phyloP scores from a whole-genome alignment of 2,329 filamentous ascomycete species.

The Dothiorella sarmentorum region DNA sequence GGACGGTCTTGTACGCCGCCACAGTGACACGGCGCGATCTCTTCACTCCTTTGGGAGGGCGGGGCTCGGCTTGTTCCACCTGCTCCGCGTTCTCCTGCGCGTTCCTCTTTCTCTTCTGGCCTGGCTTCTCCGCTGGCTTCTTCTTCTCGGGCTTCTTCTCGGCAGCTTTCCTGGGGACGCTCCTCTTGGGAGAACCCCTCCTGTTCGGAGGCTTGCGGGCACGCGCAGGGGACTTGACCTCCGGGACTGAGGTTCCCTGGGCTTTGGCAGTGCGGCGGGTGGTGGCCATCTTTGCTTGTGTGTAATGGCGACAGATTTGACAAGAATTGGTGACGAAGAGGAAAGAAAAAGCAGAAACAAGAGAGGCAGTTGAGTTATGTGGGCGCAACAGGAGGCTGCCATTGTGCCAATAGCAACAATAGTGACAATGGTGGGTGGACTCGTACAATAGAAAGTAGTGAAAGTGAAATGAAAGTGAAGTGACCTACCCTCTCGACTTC shows the following conservation, averaged over 20 bases:
- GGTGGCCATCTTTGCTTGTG: not conserved
- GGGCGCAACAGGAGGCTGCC: not conserved
- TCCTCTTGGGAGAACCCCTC: not conserved
- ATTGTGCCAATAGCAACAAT: not conserved
- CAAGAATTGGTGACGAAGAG: not conserved
- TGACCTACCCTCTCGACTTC: slow-evolving; percentile 71
- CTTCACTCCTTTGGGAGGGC: not conserved
- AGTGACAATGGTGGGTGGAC: not conserved
- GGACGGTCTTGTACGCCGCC: not conserved
- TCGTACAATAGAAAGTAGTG: not conserved
- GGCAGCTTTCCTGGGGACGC: not conserved
- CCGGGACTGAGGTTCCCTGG: not conserved
- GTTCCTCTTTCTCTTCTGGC: slow-evolving; percentile 23
- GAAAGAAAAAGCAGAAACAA: not conserved
- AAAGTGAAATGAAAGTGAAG: slow-evolving; percentile 7
- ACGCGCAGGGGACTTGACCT: not conserved
- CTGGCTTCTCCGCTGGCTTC: slow-evolving; percentile 22
- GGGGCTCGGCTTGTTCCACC: too few relatives aligned
- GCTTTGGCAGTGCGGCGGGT: not conserved
- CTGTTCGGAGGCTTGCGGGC: not conserved
- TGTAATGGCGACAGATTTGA: too few relatives aligned
- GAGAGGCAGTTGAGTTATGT: not conserved
- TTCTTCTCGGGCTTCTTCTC: slow-evolving; percentile 33
- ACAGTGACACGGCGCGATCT: not conserved
- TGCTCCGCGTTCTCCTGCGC: slow-evolving; percentile 21